Evolutionary conservation across 148 eudicot genomes (phyloP).

Genomic region (Suaeda aralocaspica): DNA sequence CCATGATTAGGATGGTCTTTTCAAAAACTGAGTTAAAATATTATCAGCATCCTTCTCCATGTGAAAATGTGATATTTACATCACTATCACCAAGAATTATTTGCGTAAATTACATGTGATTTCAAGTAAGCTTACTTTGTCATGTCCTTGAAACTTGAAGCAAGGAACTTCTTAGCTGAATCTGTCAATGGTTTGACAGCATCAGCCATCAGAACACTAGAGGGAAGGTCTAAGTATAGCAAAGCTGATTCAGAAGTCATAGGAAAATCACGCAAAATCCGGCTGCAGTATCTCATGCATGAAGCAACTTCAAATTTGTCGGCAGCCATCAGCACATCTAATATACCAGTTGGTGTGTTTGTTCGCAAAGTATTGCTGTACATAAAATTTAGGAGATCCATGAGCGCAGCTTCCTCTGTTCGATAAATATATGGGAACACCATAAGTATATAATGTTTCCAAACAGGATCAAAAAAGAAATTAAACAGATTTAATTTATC

Average conservation of each 20-base stretch:
- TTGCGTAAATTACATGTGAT: background rate
- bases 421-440: conserved; percentile 10
- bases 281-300: conserved; percentile 75
- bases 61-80: background rate
- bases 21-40: no score
- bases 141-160: conserved; percentile 52
- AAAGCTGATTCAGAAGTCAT: conserved; percentile 77
- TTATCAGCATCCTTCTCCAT: background rate
- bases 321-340: conserved; percentile 86
- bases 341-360: conserved; percentile 45
- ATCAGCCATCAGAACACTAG: conserved; percentile 54
- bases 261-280: conserved; percentile 40
- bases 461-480: background rate
- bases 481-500: background rate
- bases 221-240: conserved; percentile 69
- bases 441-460: background rate
- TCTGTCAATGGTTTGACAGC: conserved; percentile 69
- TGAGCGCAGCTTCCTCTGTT: conserved; percentile 81
- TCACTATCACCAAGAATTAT: background rate
- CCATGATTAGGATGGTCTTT: no score
- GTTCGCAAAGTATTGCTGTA: conserved; percentile 50
- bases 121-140: conserved; percentile 41
- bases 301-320: conserved; percentile 78
- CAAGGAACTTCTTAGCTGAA: conserved; percentile 60
- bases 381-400: conserved; percentile 80